Evolutionary conservation across 23 red algal genomes (phyloP).

Genomic region (Gracilaria gracilis): DNA sequence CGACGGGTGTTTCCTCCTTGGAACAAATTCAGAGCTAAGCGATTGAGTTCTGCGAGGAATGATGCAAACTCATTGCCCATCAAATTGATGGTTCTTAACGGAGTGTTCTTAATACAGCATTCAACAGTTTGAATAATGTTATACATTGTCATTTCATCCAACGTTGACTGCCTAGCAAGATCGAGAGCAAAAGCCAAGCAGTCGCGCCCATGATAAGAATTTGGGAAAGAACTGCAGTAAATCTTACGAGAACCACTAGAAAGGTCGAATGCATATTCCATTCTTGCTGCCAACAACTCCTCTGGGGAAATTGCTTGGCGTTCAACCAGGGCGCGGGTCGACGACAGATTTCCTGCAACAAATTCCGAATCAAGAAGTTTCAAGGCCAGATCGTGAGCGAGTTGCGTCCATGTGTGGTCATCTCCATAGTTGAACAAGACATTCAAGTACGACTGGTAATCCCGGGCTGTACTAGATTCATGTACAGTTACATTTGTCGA

Average conservation of each 20-base stretch:
- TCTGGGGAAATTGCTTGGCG: conserved; percentile 13
- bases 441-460: conserved; percentile 20
- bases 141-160: conserved; percentile 69
- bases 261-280: conserved; percentile 51
- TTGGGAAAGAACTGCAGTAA: conserved; percentile 72
- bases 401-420: conserved; percentile 73
- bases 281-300: conserved; percentile 63
- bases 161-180: conserved; percentile 30
- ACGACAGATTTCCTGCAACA: not conserved
- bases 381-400: conserved; percentile 71
- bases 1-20: conserved; percentile 57
- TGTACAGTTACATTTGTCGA: conserved; percentile 54
- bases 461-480: conserved; percentile 15
- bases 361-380: conserved; percentile 57
- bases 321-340: not conserved
- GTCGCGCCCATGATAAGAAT: conserved; percentile 65
- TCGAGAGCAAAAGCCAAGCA: conserved; percentile 49
- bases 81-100: conserved; percentile 55
- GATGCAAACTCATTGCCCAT: conserved; percentile 51
- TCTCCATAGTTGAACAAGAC: conserved; percentile 69
- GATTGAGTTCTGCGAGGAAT: conserved; percentile 52
- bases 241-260: conserved; percentile 56
- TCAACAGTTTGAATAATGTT: conserved; percentile 56
- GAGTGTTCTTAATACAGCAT: conserved; percentile 74
- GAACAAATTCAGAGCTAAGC: conserved; percentile 36